Base-by-base conservation (phyloP, 2,329 filamentous ascomycete genomes). In the Huntiella decipiens region DNA sequence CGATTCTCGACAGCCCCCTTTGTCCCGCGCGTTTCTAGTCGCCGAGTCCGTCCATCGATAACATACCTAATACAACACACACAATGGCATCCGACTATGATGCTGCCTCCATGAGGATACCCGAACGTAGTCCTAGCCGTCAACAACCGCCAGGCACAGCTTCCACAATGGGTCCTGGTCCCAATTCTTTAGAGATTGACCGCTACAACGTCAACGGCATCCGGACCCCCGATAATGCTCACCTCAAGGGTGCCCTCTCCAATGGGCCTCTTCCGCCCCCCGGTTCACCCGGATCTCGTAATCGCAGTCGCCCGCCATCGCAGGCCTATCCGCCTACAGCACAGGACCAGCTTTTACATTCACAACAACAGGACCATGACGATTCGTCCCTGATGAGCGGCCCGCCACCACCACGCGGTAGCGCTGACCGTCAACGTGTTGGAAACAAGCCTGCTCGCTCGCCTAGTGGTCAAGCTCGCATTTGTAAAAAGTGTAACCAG, bases 401-500 rank as follows among this genome's bases (percentile, higher is more conserved):
- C 6, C 32, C 37, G 11, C 32, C 19, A 19, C 16, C 33, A 5
- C 42, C 46, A 7, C 42, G 46, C 22, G 46, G 41, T 16, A 48
- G 46, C 31, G 38, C 22, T 36, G 46, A 48, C 34, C 46, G 46
- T n/a, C 46, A 48, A 41, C 42, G 43, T 22, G 42, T 38, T 15
- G 37, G 13, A 8, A 54, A 28, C 15, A 41, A 66, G 63, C 40
- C 65, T 69, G 53, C 69, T 43, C 66, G 74, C 54, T 68, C 68
- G 45, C 64, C 66, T 39, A 78, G 74, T 56, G 73, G 74, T 35
- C 70, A 73, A 53, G 59, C 73, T 50, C 73, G 82, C 53, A 66
- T 73, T 35, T 88, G 83, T 63, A 87, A 85, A 56, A 95, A 94
- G 62, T 98, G 91, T 58, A 77, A 78, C 52, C 82, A 88, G 60